phyloP scores from a whole-genome alignment of 305 asterid genomes.

The Fraxinus latifolia region DNA sequence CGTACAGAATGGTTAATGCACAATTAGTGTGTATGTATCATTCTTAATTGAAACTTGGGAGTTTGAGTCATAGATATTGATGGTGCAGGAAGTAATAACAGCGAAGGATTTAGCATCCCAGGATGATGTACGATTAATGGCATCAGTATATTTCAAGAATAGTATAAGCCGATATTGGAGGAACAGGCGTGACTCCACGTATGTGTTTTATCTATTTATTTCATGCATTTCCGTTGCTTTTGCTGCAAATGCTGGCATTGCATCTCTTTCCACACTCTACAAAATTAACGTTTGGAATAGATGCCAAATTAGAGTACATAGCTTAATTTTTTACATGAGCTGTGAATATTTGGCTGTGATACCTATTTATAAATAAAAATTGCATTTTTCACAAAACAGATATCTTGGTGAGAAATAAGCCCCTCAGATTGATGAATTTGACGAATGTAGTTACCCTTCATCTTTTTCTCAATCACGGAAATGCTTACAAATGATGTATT shows the following conservation, averaged over 20 bases:
- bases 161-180: conserved; percentile 88
- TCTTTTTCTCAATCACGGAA: not conserved
- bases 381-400: not conserved
- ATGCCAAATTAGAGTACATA: not conserved
- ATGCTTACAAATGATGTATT: not conserved
- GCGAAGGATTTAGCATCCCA: conserved; percentile 75
- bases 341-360: not conserved
- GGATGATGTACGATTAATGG: conserved; percentile 79
- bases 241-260: not conserved
- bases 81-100: conserved; percentile 76
- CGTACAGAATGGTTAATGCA: not conserved
- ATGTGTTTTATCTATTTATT: conserved; percentile 31
- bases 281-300: not conserved
- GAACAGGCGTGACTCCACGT: conserved; percentile 77
- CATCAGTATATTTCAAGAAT: conserved; percentile 88
- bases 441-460: not conserved
- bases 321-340: not conserved
- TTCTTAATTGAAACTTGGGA: not conserved
- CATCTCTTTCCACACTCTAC: not conserved
- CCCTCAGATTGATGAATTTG: not conserved
- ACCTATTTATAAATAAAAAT: not conserved
- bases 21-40: not conserved
- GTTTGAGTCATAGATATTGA: conserved; percentile 22
- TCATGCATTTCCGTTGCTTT: not conserved
- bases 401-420: not conserved